Base-by-base conservation (phyloP, 345 rosid species). In the Eucalyptus coolabah region DNA sequence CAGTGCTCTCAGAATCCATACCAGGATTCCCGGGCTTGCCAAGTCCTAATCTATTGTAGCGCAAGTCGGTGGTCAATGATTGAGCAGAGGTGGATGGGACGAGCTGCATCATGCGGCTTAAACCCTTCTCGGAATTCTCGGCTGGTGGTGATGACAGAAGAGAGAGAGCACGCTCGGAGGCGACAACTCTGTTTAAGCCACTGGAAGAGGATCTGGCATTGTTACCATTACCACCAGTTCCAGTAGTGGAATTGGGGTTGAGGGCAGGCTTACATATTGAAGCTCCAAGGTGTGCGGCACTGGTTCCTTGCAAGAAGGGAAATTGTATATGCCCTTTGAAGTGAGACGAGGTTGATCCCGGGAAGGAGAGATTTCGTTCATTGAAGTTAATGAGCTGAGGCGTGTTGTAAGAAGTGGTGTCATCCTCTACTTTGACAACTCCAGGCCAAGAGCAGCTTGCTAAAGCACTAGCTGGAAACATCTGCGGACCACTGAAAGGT, bases 131-230 rank as follows among this genome's bases (percentile, higher is more conserved):
- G 87, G 89, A 88, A 86, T 92, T 91, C 87, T 90, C 91, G 53
- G 95, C 63, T 15, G 91, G 93, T 12, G 92, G 94, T 81, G 95
- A 92, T 96, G 98, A 96, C 98, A 96, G 98, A 96, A 96, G 98
- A 96, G 97, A 95, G 97, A 92, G 96, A 96, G 96, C 97, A 94
- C 94, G 86, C 87, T 88, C 88, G 45, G 93, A 89, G 89, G 91
- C 47, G 59, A 93, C 50, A n/a, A 83, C 91, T 86, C 87, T 91
- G 89, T 87, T 89, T 88, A 89, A 80, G 32, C 91, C 92, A 72
- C 90, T 86, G 49, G 90, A 88, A 89, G 92, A 93, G 87, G 92
- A 86, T 91, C 92, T 94, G 89, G 87, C 94, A 93, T 89, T 90
- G 92, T 91, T 77, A 87, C 90, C 83, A 85, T 91, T 59, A 89